A percentile compares a stretch with the other conserved stretches of the same genome.
Conservation (phyloP, 139 green algal genomes). For the Volvox africanus region DNA sequence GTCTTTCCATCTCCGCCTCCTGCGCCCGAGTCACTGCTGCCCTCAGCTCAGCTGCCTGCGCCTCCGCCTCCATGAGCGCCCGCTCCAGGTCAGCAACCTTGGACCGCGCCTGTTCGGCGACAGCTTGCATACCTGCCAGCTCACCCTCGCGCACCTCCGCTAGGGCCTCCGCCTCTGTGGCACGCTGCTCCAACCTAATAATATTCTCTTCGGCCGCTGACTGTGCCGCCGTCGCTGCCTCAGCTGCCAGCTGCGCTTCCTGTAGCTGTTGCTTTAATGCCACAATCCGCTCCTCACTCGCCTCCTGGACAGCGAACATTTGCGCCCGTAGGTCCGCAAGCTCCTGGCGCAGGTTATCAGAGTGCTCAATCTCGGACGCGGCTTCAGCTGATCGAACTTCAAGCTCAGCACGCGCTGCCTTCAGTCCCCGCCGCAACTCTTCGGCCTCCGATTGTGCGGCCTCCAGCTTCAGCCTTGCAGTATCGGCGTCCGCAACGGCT, state of each 20-base stretch:
- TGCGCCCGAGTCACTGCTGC: not conserved
- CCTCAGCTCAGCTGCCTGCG: not conserved
- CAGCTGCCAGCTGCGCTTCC: not conserved
- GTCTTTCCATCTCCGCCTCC: no score
- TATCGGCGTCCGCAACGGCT: not conserved
- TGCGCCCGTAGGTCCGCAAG: not conserved
- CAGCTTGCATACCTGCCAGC: not conserved
- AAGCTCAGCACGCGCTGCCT: not conserved
- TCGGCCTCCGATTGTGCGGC: not conserved
- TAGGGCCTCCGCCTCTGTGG: not conserved
- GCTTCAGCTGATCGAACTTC: not conserved
- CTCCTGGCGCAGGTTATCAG: not conserved
- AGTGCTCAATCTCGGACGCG: not conserved
- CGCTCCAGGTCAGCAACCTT: not conserved
- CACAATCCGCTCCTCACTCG: not conserved
- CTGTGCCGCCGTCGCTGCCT: not conserved
- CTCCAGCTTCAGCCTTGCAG: not conserved
- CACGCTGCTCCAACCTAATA: not conserved
- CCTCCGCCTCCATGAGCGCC: not conserved
- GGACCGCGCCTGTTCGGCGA: not conserved
- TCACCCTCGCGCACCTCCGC: not conserved
- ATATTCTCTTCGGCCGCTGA: not conserved
- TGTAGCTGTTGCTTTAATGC: not conserved
- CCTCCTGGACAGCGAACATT: not conserved
- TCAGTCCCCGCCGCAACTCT: not conserved